Evolutionary conservation across 495 filamentous ascomycete species (phyloP).

Genomic region (Rostrohypoxylon terebratum): DNA sequence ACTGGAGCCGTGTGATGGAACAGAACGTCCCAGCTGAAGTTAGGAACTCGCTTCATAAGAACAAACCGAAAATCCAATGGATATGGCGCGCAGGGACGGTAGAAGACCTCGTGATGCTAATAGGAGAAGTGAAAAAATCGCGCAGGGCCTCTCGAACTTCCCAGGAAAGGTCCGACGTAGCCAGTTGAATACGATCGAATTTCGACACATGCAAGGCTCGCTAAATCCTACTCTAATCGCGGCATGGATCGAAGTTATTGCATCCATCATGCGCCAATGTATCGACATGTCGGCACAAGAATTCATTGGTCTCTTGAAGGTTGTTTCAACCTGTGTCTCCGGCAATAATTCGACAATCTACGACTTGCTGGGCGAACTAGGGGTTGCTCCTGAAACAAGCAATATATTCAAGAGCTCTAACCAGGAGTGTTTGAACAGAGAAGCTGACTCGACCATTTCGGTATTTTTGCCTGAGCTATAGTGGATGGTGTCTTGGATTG

Average conservation of each 20-base stretch:
- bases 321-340: constrained; percentile 12
- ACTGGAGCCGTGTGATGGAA: constrained; percentile 32
- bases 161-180: constrained; percentile 30
- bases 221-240: constrained; percentile 26
- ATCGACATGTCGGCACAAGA: constrained; percentile 20
- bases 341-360: constrained; percentile 1
- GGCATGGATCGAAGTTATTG: constrained; percentile 32
- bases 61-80: constrained; percentile 31
- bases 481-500: neutral
- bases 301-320: constrained; percentile 9
- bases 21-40: constrained; percentile 25
- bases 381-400: constrained; percentile 10
- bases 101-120: constrained; percentile 29
- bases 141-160: constrained; percentile 35
- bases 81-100: constrained; percentile 33
- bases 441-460: constrained; percentile 24
- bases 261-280: constrained; percentile 24
- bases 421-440: constrained; percentile 22
- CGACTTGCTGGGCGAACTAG: constrained; percentile 13
- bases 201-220: constrained; percentile 41
- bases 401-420: constrained; percentile 6
- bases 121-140: constrained; percentile 28
- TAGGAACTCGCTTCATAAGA: constrained; percentile 14
- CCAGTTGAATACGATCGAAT: constrained; percentile 37
- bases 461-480: constrained; percentile 21